Percentiles rank a stretch among this genome's conserved stretches.
Conservation (phyloP, 1,284 basidiomycete genomes). For the Moesziomyces parantarcticus region DNA sequence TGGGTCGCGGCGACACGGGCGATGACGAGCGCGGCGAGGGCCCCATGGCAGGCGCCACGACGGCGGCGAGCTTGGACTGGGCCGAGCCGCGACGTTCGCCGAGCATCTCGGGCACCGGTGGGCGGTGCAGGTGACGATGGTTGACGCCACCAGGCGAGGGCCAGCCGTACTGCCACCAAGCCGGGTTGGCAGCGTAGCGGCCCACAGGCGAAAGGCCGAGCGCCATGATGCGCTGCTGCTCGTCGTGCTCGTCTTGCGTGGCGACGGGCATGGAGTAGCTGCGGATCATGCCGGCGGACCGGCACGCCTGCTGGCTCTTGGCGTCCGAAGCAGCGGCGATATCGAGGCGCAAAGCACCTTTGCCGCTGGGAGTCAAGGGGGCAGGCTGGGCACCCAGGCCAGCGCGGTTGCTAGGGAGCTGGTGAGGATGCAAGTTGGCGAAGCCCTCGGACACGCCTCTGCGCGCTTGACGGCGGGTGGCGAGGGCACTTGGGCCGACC, state of each 20-base stretch:
- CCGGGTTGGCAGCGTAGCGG: slow-evolving; percentile 20
- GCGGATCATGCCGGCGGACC: slow-evolving; percentile 47
- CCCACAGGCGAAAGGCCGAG: slow-evolving; percentile 35
- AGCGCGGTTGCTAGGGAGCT: slow-evolving; percentile 6
- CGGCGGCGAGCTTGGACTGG: slow-evolving; percentile 29
- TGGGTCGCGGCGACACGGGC: slow-evolving; percentile 7
- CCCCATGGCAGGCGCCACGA: slow-evolving; percentile 11
- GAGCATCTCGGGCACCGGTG: slow-evolving; percentile 11
- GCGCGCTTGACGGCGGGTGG: slow-evolving; percentile 28
- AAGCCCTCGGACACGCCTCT: slow-evolving; percentile 35
- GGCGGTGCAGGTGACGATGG: slow-evolving; percentile 27
- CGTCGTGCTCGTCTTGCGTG: slow-evolving; percentile 56
- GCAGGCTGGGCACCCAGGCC: slow-evolving; percentile 1
- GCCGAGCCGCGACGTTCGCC: slow-evolving; percentile 18
- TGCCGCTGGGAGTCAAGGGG: slow-evolving; percentile 8
- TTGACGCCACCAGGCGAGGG: slow-evolving; percentile 42
- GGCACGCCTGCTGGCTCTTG: slow-evolving; percentile 10
- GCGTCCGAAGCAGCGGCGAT: slow-evolving; percentile 28
- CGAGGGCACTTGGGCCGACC: slow-evolving; percentile 14
- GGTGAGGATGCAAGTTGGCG: slow-evolving; percentile 5
- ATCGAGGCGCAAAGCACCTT: slow-evolving; percentile 29
- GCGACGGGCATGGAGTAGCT: slow-evolving; percentile 62
- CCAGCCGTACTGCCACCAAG: slow-evolving; percentile 52
- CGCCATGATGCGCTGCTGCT: slow-evolving; percentile 52
- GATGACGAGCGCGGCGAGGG: slow-evolving; percentile 5